Conservation (phyloP, 768 basidiomycete genomes). For the Mycena maculata region DNA sequence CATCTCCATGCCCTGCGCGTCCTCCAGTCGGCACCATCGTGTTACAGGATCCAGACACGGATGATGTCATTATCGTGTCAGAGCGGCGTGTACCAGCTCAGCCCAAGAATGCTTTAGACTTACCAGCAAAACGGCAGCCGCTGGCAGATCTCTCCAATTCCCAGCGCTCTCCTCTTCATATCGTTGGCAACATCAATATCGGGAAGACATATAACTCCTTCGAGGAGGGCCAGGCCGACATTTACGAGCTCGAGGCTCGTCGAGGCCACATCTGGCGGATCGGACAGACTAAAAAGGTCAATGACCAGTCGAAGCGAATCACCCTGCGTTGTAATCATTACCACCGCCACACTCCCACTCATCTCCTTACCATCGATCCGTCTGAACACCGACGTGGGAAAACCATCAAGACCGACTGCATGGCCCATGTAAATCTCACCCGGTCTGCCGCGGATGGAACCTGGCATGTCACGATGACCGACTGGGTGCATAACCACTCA, state of each 20-base stretch:
- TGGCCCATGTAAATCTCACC: constrained; percentile 40
- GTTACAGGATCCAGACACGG: background rate
- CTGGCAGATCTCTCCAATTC: constrained; percentile 26
- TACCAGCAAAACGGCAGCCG: background rate
- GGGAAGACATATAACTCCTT: constrained; percentile 10
- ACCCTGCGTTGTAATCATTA: constrained; percentile 39
- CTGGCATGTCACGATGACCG: constrained; percentile 33
- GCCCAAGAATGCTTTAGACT: background rate
- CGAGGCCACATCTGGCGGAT: constrained; percentile 36
- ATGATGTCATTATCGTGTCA: background rate
- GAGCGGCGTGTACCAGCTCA: background rate
- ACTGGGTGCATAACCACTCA: constrained; percentile 42
- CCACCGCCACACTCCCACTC: background rate
- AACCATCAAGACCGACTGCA: constrained; percentile 35
- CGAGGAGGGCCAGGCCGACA: constrained; percentile 20
- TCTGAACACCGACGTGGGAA: constrained; percentile 32
- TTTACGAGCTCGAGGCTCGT: constrained; percentile 23
- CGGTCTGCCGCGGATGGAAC: constrained; percentile 12
- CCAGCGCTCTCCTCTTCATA: constrained; percentile 11
- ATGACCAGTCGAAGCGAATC: constrained; percentile 13
- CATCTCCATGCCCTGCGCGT: background rate
- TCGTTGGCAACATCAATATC: constrained; percentile 2
- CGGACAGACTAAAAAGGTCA: constrained; percentile 29
- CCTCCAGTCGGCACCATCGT: background rate
- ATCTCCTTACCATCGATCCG: constrained; percentile 34